Evolutionary conservation across 2,329 filamentous ascomycete genomes (phyloP), one percentile per base, ranked within the genome.

Genomic region (Taxawa tesnikishii): DNA sequence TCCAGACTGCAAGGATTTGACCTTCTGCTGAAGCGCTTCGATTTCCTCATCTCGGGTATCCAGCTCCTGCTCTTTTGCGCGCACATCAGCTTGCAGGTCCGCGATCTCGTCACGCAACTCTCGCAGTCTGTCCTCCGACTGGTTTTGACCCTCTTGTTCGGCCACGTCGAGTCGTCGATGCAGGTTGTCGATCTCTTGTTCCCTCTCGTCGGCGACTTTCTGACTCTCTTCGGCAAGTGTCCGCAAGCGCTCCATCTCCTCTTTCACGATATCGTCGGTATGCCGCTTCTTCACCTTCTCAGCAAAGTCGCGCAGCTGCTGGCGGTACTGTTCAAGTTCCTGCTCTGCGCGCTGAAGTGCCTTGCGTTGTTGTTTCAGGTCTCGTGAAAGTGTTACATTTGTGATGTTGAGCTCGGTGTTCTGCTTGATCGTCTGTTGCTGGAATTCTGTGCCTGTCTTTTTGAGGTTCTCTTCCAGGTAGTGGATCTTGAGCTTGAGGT

Each of bases 371-470:
- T 77, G 76, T 44, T 81, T 75, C 12, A 98, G 68, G 46, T 98
- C 90, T 38, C 79, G 74, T 51, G 90, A 78, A 73, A 96, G 81
- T 0, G 83, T 88, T 38, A 92, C 74, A 51, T 83, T 83, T 58
- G 90, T 80, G 37, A 94, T 85, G 56, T 96, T 96, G 33, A 98
- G 73, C 43, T 93, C 87, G 4, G 90, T 92, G 51, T 98, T 98
- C 58, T 98, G 90, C 51, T 83, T 84, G 16, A 98, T 63, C 3
- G 88, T 84, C 17, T 76, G 75, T 54, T 93, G 81, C 48, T 87
- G 92, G 62, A 87, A 90, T 34, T 87, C 84, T 6, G 83, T 85
- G 1, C 88, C 88, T 33, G 80, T 75, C 54, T 92, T 94, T 32
- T 79, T 74, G 30, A 98, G 61, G 10, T 83, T 83, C 45, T 96